Evolutionary conservation across 371 early-diverging fungal genomes (phyloP).

Genomic region (Dipsacomyces acuminosporus): DNA sequence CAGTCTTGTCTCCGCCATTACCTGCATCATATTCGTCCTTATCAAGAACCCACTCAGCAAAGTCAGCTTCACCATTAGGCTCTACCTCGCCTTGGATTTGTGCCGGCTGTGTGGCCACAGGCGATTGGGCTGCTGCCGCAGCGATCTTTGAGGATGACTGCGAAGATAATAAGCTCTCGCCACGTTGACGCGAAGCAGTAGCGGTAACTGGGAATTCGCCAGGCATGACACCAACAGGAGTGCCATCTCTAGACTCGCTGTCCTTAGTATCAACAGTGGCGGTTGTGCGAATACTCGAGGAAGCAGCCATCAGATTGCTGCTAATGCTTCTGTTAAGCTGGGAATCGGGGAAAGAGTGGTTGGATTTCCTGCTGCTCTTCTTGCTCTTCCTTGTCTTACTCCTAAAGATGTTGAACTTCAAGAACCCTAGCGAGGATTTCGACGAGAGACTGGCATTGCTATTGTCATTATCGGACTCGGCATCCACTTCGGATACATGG

Average conservation of each 20-base stretch:
- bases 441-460: too few species aligned
- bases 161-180: constrained; percentile 20
- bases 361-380: constrained; percentile 10
- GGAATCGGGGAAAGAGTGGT: constrained; percentile 10
- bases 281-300: constrained; percentile 18
- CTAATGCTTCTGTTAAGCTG: constrained; percentile 9
- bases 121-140: too few species aligned
- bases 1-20: background rate
- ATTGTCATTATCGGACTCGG: constrained; percentile 1
- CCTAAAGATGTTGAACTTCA: constrained; percentile 31
- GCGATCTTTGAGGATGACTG: constrained; percentile 11
- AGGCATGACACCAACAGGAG: background rate
- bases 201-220: constrained; percentile 1
- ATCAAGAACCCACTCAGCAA: constrained; percentile 40
- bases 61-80: constrained; percentile 9
- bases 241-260: background rate
- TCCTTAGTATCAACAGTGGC: constrained; percentile 7
- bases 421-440: constrained; percentile 12
- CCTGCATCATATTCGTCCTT: constrained; percentile 1
- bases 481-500: background rate
- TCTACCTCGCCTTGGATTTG: background rate
- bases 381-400: constrained; percentile 18
- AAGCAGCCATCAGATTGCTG: constrained; percentile 7
- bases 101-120: too few species aligned
- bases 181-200: constrained; percentile 1